Base-by-base conservation (phyloP, 2,329 filamentous ascomycete species). In the Whalleya microplaca region DNA sequence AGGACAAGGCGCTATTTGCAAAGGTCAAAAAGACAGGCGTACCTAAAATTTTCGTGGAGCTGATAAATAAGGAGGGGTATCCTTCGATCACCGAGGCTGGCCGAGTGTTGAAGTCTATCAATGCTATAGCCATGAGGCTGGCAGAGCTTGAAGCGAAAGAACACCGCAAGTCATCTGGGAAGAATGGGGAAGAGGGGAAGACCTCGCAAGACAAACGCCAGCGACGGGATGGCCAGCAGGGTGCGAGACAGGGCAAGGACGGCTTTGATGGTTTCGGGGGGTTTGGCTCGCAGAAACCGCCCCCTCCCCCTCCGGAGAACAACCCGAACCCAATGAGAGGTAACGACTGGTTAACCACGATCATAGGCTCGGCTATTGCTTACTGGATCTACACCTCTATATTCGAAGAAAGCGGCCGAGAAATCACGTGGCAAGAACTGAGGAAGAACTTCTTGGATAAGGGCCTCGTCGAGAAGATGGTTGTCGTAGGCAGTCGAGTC, bases 381-480 rank as follows among this genome's bases (percentile, higher is more conserved):
- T 80, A 76, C 62, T 76, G 77, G 43, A 66, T 83, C 7, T 76
- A 79, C 54, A 75, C 71, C 50, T 75, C 76, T 3, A 61, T 79
- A 51, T 73, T 76, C 48, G 71, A 72, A 50, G 77, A 80, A 62
- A 75, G 76, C 37, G 70, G 71, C 10, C 71, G 86, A 69, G 94
- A 99, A 71, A 97, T 99, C 56, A 98, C 95, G 53, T 99, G 92
- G 91, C 93, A 99, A 76, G 95, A 99, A 76, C 91, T 99, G 77
- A 83, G 91, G 61, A 93, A 86, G 66, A 95, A 92, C 29, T 98
- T 96, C 80, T 81, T 99, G 58, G 92, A 97, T 76, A 97, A 96
- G 80, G 95, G 95, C 7, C 82, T 99, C 21, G 93, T 99, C 19
- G 91, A 97, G 77, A 97, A 93, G 78, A 83, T 99, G 18, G 88